phyloP scores from a whole-genome alignment of 2,329 filamentous ascomycete genomes.

The Cordyceps javanica region DNA sequence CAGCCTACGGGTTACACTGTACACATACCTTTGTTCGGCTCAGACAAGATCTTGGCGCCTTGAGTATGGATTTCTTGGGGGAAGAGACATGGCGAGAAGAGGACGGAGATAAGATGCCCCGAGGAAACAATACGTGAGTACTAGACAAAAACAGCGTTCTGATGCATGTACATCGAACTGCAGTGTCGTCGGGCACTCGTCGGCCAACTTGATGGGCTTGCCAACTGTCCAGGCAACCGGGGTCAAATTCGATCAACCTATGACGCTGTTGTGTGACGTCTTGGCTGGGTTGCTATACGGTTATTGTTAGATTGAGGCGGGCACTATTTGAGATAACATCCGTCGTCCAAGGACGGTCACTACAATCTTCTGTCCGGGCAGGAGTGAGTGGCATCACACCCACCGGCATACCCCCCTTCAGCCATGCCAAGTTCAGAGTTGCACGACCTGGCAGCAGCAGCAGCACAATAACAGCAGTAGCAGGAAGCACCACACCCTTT shows the following conservation, averaged over 20 bases:
- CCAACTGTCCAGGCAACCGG: not conserved
- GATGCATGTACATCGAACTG: not conserved
- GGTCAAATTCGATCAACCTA: not conserved
- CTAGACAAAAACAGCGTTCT: not conserved
- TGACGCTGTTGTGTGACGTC: not conserved
- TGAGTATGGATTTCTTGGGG: not conserved
- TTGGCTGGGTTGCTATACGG: not conserved
- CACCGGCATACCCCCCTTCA: not conserved
- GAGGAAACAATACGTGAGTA: not conserved
- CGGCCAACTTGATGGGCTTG: not conserved
- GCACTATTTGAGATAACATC: too few relatives aligned
- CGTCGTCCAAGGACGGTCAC: not conserved
- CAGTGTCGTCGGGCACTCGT: not conserved
- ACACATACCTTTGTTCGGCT: not conserved
- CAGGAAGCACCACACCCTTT: not conserved
- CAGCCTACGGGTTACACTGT: not conserved
- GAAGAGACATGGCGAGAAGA: not conserved
- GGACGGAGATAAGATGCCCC: slow-evolving; percentile 3
- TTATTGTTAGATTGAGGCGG: not conserved
- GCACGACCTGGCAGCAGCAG: not conserved
- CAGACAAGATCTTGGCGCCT: not conserved
- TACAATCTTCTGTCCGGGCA: not conserved
- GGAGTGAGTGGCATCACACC: not conserved
- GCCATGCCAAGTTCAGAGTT: not conserved
- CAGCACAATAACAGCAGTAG: too few relatives aligned